phyloP scores from a whole-genome alignment of 441 rosid genomes.

The Populus trichocarpa region DNA sequence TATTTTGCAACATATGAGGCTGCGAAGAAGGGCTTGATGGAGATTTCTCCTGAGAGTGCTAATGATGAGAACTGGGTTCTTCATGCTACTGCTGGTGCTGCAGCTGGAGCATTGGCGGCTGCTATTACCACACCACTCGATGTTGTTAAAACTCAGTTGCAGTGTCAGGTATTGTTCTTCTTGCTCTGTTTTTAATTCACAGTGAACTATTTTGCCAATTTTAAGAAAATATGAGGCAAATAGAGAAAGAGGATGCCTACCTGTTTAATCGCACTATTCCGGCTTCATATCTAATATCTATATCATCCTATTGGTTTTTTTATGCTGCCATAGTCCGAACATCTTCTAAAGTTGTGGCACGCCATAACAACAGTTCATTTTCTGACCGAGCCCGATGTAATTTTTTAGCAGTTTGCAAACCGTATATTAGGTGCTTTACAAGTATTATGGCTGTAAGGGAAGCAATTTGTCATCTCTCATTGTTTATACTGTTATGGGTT shows the following conservation, averaged over 20 bases:
- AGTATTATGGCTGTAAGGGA: background rate
- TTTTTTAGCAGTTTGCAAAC: background rate
- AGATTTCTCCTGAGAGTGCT: constrained; percentile 60
- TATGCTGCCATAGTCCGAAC: background rate
- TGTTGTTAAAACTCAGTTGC: constrained; percentile 90
- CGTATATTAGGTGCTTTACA: background rate
- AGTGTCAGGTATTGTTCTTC: constrained; percentile 66
- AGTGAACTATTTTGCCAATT: background rate
- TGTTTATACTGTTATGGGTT: background rate
- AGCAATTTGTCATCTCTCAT: background rate
- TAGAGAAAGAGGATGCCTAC: background rate
- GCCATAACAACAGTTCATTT: background rate
- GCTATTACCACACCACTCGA: constrained; percentile 82
- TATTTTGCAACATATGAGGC: constrained; percentile 85
- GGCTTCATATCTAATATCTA: background rate
- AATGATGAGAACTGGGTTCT: constrained; percentile 65
- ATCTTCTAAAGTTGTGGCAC: background rate
- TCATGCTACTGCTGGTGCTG: constrained; percentile 94
- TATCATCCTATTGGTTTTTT: background rate
- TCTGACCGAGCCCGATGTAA: background rate
- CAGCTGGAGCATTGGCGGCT: constrained; percentile 77
- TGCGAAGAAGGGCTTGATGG: constrained; percentile 57
- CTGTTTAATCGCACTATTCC: background rate
- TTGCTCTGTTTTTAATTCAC: background rate
- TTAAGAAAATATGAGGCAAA: background rate